Evolutionary conservation across 1,284 basidiomycete species (phyloP), one percentile per base, ranked within the genome.

Genomic region (Puccinia hordei): DNA sequence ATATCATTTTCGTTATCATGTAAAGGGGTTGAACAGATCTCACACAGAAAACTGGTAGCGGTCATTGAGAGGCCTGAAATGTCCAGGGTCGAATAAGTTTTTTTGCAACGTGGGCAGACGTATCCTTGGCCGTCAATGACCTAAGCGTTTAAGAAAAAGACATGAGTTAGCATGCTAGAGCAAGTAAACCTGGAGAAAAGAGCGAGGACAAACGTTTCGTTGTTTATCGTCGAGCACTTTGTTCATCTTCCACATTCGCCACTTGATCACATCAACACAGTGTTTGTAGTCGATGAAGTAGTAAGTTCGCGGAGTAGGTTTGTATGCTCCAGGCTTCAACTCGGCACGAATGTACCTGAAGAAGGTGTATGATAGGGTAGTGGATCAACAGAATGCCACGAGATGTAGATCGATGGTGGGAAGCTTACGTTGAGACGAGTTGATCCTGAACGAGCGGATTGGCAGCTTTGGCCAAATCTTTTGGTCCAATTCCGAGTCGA

Each of bases 231-330:
- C 95, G 82, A 99, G 95, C 80, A 90, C 90, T 81, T 91, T 89
- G 82, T 92, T 90, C 91, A 99, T 97, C 85, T 93, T 92, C n/a
- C 94, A 93, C 81, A 99, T 91, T 51, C 95, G 89, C 93, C 96
- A 99, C 86, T 98, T 98, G 85, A 96, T 93, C 69, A 98, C 94
- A 85, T 99, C 95, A 86, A 94, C 94, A 85, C 98, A 96, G 84
- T 92, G 90, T 83, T 94, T 91, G 86, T 95, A 96, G 87, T 99
- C 92, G 85, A 99, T 92, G 87, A 93, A 98, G 88, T 94, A 99
- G 88, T 98, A 99, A 84, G 92, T 91, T 84, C 90, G 90, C 81
- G 91, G 79, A 30, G 79, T 80, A 24, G 79, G 59, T 68, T 80
- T 80, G 30, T 30, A 57, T 41, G 59, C 79, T 30, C 72, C 72